Evolutionary conservation across 768 basidiomycete genomes (phyloP), one percentile per base, ranked within the genome.

Genomic region (Mycena albidolilacea): DNA sequence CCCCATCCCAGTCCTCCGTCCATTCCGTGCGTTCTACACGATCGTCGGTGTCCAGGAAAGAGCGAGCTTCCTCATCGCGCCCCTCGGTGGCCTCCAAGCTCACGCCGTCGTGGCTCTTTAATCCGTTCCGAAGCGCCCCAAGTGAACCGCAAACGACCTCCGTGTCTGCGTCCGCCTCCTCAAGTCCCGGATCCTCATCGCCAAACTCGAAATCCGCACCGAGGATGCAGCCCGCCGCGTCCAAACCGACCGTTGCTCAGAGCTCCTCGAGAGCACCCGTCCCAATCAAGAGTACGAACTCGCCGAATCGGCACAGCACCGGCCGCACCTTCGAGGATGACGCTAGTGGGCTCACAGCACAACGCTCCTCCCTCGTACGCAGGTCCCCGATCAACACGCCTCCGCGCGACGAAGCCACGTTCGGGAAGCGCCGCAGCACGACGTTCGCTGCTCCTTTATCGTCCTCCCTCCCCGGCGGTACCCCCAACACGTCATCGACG

Each of bases 101-200:
- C 50, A 85, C 93, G 0, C 89, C 93, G 2, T 87, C 92, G n/a
- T 95, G 94, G 94, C 81, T 95, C 12, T 92, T 94, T 80, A 93
- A 91, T 77, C 88, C 91, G 7, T 95, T 95, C 80, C 85, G 93
- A 43, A 90, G 88, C 70, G 88, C 85, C 0, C 85, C 87, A 8
- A 89, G 87, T 74, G 91, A 93, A 78, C 87, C 92, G 2, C 90
- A 92, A 74, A 90, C 90, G 1, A 87, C 87, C 3, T 82, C 88
- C 15, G 84, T 89, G 7, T 89, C 88, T 38, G 86, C 87, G 5
- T 85, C 84, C 1, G 80, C 86, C 8, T 76, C 81, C 78, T 75
- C 79, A 72, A 77, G 74, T 17, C 68, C 80, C 35, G 71, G 72
- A 38, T 70, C 80, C 68, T 73, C 72, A 44, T 78, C 75, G 19